Evolutionary conservation across 768 basidiomycete species (phyloP).

Genomic region (Leccinum longicurvipes): DNA sequence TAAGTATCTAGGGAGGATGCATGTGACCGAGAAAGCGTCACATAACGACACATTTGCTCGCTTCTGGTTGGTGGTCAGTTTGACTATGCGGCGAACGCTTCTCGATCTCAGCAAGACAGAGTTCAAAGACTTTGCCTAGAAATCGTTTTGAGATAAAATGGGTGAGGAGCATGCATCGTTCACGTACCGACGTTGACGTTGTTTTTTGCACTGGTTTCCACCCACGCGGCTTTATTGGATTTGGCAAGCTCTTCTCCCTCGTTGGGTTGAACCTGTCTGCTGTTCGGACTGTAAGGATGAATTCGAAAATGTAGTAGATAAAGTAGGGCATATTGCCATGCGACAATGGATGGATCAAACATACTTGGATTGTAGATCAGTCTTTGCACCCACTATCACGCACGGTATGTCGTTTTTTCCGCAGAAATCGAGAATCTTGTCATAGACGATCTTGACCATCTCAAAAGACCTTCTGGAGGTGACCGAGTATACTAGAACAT

Average conservation of each 20-base stretch:
- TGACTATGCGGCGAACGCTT: slow-evolving; percentile 57
- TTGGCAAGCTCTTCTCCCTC: slow-evolving; percentile 77
- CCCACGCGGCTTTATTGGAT: slow-evolving; percentile 69
- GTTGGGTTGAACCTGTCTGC: slow-evolving; percentile 69
- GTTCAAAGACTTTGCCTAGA: slow-evolving; percentile 78
- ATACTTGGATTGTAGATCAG: slow-evolving; percentile 75
- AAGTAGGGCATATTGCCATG: slow-evolving; percentile 9
- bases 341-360: slow-evolving; percentile 25
- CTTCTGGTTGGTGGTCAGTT: slow-evolving; percentile 41
- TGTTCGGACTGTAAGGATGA: slow-evolving; percentile 35
- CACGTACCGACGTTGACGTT: slow-evolving; percentile 85
- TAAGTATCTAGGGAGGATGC: slow-evolving; percentile 7
- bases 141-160: not conserved
- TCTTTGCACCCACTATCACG: slow-evolving; percentile 92
- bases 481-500: slow-evolving; percentile 94
- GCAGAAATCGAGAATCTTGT: slow-evolving; percentile 89
- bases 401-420: slow-evolving; percentile 84
- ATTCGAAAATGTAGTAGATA: slow-evolving; percentile 15
- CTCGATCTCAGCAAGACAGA: slow-evolving; percentile 81
- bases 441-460: slow-evolving; percentile 89
- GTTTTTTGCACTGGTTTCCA: slow-evolving; percentile 87
- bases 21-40: slow-evolving; percentile 31
- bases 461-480: slow-evolving; percentile 87
- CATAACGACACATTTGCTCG: slow-evolving; percentile 53
- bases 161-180: not conserved